Base-by-base conservation (phyloP, 2,329 filamentous ascomycete genomes). In the Talaromyces atroroseus region DNA sequence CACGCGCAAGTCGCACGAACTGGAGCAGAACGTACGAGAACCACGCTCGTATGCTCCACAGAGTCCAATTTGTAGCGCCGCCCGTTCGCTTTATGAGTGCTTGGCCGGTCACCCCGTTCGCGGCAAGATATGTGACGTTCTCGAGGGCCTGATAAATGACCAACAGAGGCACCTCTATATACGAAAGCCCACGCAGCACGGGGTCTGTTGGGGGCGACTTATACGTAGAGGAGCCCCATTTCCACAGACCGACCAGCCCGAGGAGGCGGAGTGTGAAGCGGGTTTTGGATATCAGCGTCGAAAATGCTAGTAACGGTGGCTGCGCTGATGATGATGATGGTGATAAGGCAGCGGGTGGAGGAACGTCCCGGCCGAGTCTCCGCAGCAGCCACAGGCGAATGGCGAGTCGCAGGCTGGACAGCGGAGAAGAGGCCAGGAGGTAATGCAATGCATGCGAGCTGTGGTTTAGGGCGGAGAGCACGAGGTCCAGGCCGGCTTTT, bases 11-110 rank as follows among this genome's bases (percentile, higher is more conserved):
- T 60, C 87, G 78, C 50, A 84, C 78, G 59, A 94, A 80, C 76
- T 96, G 90, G 59, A 92, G 76, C 20, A 82, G 82, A 6, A 95
- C 85, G 74, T 91, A 90, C 23, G 81, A 80, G 54, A 86, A 83
- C 90, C 92, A 97, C 60, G 88, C 89, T 46, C 90, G 80, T 57
- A 83, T 85, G 72, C 88, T 91, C 84, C 87, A 89, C 18, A 85
- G 70, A 72, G 82, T 86, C 68, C 86, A 85, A 62, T 75, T 78
- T 26, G 71, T 79, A 68, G 88, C 81, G 49, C 80, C 80, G 49
- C 80, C 78, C 14, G 67, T 71, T 47, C 70, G 70, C 20, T 74
- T 70, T 5, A 77, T 60, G 18, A 70, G 63, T 4, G 64, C 64
- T 44, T 72, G 66, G 8, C 70, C 78, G 51, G 96, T 68, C 3